A percentile compares a stretch with the other conserved stretches of the same genome.
Evolutionary conservation across 345 rosid genomes (phyloP).

Genomic region (Hevea brasiliensis): DNA sequence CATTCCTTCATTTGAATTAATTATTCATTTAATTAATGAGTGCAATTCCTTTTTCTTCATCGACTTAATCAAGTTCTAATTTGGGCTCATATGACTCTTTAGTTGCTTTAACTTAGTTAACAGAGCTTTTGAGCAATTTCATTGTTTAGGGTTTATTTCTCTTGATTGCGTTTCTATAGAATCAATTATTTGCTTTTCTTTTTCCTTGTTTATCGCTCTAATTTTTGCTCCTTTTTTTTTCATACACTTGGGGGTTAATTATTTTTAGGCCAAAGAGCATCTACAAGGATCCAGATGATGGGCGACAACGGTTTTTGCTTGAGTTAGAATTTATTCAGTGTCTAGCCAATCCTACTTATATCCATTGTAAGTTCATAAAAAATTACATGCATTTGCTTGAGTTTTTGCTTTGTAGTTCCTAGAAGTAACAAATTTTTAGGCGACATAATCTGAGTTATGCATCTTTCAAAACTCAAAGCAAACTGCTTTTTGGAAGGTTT

Average conservation of each 20-base stretch:
- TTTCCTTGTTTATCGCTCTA: neutral
- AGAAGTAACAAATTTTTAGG: neutral
- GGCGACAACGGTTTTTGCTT: slow-evolving; percentile 78
- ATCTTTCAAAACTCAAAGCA: neutral
- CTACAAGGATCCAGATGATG: slow-evolving; percentile 90
- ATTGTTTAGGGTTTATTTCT: neutral
- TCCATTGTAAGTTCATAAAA: slow-evolving; percentile 61
- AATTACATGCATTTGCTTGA: neutral
- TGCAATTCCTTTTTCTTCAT: neutral
- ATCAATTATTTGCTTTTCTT: neutral
- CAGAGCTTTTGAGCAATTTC: neutral
- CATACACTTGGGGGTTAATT: neutral
- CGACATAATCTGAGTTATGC: neutral
- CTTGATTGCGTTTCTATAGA: neutral
- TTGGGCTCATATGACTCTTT: neutral
- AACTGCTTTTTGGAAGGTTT: neutral
- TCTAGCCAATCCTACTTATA: slow-evolving; percentile 95
- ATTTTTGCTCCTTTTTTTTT: neutral
- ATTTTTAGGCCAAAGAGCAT: slow-evolving; percentile 24
- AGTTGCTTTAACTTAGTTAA: neutral
- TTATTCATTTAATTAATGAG: too few relatives aligned
- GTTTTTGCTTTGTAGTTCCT: neutral
- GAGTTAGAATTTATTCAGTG: slow-evolving; percentile 95
- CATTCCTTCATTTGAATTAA: neutral
- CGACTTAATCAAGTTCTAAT: neutral